These are phyloP conservation scores for bread wheat (Triticum aestivum) DNA, from an alignment of 176 grass and related monocot genomes.

Conservation along the genomic window DNA sequence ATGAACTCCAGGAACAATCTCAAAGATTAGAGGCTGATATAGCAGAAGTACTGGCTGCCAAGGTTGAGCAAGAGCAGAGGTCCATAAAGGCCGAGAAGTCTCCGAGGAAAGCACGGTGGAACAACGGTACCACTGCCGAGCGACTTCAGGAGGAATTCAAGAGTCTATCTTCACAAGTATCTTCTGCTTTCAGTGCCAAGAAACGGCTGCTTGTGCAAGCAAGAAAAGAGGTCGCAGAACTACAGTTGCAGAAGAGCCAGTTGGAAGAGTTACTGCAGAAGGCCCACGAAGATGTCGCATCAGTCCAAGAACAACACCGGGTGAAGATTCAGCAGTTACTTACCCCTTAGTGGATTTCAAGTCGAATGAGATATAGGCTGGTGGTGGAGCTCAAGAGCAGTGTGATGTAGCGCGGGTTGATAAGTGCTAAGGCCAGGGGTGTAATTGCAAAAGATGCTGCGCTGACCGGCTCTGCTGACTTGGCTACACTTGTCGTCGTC, in stretches of 20 bases:
- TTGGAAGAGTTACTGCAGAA: conserved; percentile 69
- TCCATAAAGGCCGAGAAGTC: conserved; percentile 78
- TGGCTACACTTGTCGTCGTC: too few relatives aligned
- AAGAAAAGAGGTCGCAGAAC: conserved; percentile 69
- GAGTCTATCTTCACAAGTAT: conserved; percentile 69
- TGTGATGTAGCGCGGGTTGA: too few relatives aligned
- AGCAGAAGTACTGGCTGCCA: conserved; percentile 49
- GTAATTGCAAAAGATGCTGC: too few relatives aligned
- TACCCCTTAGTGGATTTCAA: conserved; percentile 69
- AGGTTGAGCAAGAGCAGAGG: conserved; percentile 83
- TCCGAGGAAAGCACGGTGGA: conserved; percentile 72
- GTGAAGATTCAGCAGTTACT: conserved; percentile 78
- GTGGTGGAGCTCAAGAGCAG: conserved; percentile 56
- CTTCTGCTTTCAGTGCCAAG: conserved; percentile 71
- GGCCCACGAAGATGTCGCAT: conserved; percentile 58
- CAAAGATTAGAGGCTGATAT: conserved; percentile 76
- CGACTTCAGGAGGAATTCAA: conserved; percentile 78
- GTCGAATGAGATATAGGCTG: conserved; percentile 71
- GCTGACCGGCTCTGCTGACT: too few relatives aligned
- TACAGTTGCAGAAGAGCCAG: conserved; percentile 66
- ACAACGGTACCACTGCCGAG: conserved; percentile 55
- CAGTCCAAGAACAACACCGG: conserved; percentile 49
- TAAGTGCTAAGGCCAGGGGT: too few relatives aligned
- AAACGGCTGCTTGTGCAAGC: conserved; percentile 64
- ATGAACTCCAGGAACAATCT: conserved; percentile 66